Base-by-base conservation (phyloP, 2,329 filamentous ascomycete genomes). In the Stagonosporopsis chrysanthemi region DNA sequence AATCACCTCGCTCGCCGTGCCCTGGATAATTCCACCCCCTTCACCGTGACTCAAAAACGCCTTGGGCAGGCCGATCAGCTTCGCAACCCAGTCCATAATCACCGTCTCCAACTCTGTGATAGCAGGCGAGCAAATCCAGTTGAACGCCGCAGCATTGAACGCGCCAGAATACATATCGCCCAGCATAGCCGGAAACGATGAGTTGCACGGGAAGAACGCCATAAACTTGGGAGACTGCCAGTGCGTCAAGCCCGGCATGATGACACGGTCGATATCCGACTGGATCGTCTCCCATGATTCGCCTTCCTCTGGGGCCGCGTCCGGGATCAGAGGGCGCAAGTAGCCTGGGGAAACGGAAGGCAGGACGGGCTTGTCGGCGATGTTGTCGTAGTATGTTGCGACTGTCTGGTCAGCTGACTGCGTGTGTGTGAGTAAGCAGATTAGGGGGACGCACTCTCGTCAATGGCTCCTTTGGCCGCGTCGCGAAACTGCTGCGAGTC, bases 211-310 rank as follows among this genome's bases (percentile, higher is more conserved):
- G 78, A 95, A 98, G 82, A 96, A 98, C 41, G 94, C 94, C 86
- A 97, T 91, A 83, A 97, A 98, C 72, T 94, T 92, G 29, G 74
- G 94, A 2, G 88, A 91, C 74, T 96, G 89, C 92, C 94, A 98
- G 78, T 97, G 94, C 0, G 94, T 97, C 52, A 98, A 82, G 6
- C 94, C 94, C 0, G 94, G 94, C 73, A 97, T 86, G 72, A 98
- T 97, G 74, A 95, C 91, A 41, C 84, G 80, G 67, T 93, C 89
- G 48, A 98, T 88, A 73, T 98, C 94, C 55, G 86, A 83, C 68
- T 92, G 90, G 71, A 98, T 97, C 49, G 86, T 82, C 22, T 82
- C 79, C 91, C 93, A 97, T 71, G 84, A 80, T 81, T 89, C 92
- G 68, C 84, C 90, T 56, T 85, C 81, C 64, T 83, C 81, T 45